Conservation (phyloP, 192 early-diverging fungal genomes). For the Coemansia pectinata region DNA sequence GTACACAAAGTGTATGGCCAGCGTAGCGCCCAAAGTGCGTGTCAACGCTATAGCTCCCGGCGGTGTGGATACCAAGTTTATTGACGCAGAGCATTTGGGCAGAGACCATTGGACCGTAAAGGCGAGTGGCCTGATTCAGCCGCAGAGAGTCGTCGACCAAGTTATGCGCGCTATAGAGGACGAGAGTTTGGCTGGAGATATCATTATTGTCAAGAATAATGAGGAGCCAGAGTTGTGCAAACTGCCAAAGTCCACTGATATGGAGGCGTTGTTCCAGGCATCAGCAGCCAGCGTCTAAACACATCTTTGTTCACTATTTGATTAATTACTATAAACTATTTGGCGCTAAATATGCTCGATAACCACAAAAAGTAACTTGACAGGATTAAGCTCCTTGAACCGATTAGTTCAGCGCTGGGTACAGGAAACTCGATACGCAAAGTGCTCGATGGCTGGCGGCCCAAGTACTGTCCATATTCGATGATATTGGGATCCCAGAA, state of each 20-base stretch:
- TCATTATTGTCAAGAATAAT: constrained; percentile 20
- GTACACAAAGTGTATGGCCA: constrained; percentile 53
- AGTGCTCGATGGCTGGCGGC: not conserved
- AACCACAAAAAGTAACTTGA: constrained; percentile 38
- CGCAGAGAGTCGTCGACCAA: constrained; percentile 54
- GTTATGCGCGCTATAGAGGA: constrained; percentile 58
- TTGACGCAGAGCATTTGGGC: constrained; percentile 39
- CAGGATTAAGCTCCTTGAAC: constrained; percentile 18
- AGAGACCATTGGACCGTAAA: constrained; percentile 21
- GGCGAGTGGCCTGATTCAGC: constrained; percentile 19
- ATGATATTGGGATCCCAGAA: constrained; percentile 48
- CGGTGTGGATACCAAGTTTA: constrained; percentile 56
- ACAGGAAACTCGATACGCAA: constrained; percentile 19
- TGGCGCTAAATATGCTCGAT: constrained; percentile 16
- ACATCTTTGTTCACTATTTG: not conserved
- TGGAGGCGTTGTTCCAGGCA: constrained; percentile 4
- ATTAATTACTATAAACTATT: not conserved
- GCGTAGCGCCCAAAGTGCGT: constrained; percentile 56
- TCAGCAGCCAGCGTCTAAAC: not conserved
- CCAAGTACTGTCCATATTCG: constrained; percentile 46
- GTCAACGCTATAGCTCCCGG: constrained; percentile 63
- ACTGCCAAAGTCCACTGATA: constrained; percentile 26
- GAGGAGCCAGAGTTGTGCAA: constrained; percentile 14
- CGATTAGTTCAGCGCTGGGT: constrained; percentile 10
- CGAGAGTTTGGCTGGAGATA: constrained; percentile 50